Evolutionary conservation across 2,329 filamentous ascomycete species (phyloP).

Genomic region (Phyllosticta citriasiana): DNA sequence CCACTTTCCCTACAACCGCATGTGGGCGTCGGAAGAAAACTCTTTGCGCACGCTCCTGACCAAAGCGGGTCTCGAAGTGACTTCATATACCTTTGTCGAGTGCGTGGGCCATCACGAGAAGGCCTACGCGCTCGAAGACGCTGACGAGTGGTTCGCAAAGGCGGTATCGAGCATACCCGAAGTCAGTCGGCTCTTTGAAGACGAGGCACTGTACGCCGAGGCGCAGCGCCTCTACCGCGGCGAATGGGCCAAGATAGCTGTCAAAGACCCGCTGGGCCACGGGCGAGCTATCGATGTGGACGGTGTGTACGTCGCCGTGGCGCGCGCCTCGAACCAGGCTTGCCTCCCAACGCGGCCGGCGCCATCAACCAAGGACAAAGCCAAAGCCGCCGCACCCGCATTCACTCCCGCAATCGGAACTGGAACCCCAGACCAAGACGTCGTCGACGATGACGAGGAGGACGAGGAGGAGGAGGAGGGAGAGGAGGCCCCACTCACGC

Average conservation of each 20-base stretch:
- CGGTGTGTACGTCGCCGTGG: not conserved
- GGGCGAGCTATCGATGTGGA: not conserved
- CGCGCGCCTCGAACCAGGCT: not conserved
- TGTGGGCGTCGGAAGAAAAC: conserved; percentile 25
- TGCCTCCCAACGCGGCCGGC: not conserved
- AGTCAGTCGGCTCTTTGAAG: not conserved
- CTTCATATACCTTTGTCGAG: not conserved
- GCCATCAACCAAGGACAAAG: not conserved
- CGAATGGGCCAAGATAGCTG: not conserved
- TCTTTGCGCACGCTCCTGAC: conserved; percentile 20
- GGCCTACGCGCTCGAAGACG: not conserved
- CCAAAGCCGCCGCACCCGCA: not conserved
- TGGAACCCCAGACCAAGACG: too few relatives aligned
- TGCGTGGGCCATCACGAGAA: not conserved
- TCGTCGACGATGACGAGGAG: not conserved
- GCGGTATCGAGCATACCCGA: not conserved
- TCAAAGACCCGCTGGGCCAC: not conserved
- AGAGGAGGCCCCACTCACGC: not conserved
- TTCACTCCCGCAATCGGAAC: not conserved
- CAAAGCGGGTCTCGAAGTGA: not conserved
- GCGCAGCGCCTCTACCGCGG: not conserved
- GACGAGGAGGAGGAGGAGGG: not conserved
- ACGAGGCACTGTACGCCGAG: not conserved
- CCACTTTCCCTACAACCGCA: conserved; percentile 27
- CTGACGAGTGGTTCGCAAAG: not conserved